Evolutionary conservation across 768 basidiomycete species (phyloP), one percentile per base, ranked within the genome.

Genomic region (Udeniomyces megalosporus): DNA sequence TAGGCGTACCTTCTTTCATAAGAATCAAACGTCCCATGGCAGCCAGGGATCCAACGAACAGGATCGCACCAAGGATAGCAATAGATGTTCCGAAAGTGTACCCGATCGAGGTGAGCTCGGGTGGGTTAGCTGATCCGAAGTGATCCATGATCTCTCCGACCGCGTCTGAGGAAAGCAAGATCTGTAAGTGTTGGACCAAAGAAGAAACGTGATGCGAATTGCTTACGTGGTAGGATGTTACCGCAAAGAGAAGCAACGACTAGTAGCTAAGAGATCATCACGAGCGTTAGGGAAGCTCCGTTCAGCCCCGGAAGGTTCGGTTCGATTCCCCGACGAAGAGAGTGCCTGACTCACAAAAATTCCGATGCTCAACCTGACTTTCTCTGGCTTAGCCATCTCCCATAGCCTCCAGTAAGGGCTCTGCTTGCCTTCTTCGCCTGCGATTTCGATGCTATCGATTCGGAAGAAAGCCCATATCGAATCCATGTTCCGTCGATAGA

Each of bases 121-220:
- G 58, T 7, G 63, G 42, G 8, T 45, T 51, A 4, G 34, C 58
- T 1, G 51, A 42, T 5, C 32, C 53, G 32, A 54, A 65, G 51
- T 59, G 58, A 31, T 65, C 58, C 58, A 65, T 65, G 34, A 65
- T 56, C 44, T 65, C 50, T 7, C 63, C 63, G 22, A 65, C 35
- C 11, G 31, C 38, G 38, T 60, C 58, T 42, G 38, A 8, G 10
- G 17, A 42, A 17, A 42, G 10, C 10, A 8, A 42, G 17, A 42
- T 42, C 10, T 17, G 38, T 42, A 17, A 42, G 38, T 8, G 38
- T 8, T 17, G 38, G 38, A 42, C 38, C 8, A 42, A 42, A 42
- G 38, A 8, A 42, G 38, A n/a, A n/a, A n/a, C n/a, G n/a, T n/a
- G n/a, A n/a, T n/a, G n/a, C n/a, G 38, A 42, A 42, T 8, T 8